phyloP scores from a whole-genome alignment of 805 yeast species.

The Metschnikowia koreensis region DNA sequence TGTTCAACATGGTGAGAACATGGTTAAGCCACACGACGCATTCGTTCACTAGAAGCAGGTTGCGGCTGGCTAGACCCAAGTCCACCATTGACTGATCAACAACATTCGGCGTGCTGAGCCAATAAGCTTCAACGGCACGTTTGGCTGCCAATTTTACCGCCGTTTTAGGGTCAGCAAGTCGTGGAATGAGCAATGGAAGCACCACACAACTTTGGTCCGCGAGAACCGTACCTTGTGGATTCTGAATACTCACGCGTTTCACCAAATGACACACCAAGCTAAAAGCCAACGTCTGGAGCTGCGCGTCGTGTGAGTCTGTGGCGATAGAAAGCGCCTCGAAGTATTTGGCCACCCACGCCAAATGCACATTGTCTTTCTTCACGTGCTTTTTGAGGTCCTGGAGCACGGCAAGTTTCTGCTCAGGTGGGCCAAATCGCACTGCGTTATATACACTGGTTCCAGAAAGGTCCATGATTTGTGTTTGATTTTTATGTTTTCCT shows the following conservation, averaged over 20 bases:
- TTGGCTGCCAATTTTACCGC: slow-evolving; percentile 44
- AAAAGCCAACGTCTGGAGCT: slow-evolving; percentile 44
- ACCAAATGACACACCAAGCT: slow-evolving; percentile 55
- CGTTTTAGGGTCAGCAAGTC: slow-evolving; percentile 42
- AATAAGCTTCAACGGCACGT: slow-evolving; percentile 51
- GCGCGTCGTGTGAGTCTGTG: slow-evolving; percentile 35
- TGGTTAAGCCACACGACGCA: slow-evolving; percentile 45
- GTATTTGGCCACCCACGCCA: slow-evolving; percentile 48
- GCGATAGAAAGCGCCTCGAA: slow-evolving; percentile 50
- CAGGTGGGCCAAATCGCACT: slow-evolving; percentile 11
- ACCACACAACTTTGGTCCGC: slow-evolving; percentile 42
- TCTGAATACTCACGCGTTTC: slow-evolving; percentile 59
- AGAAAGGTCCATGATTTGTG: slow-evolving; percentile 14
- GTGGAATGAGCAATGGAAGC: slow-evolving; percentile 50
- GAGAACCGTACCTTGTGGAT: slow-evolving; percentile 38
- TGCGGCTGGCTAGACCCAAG: slow-evolving; percentile 41
- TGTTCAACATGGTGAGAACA: slow-evolving; percentile 34
- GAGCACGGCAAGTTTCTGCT: slow-evolving; percentile 21
- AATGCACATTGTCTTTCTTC: slow-evolving; percentile 52
- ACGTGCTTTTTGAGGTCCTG: slow-evolving; percentile 50
- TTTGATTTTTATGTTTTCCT: background rate
- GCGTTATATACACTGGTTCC: slow-evolving; percentile 14
- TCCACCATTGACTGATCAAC: slow-evolving; percentile 48
- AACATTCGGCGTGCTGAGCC: slow-evolving; percentile 49
- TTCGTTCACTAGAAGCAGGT: slow-evolving; percentile 40